A percentile compares a stretch with the other conserved stretches of the same genome.
phyloP scores from a whole-genome alignment of 1,284 basidiomycete species.

The Leucoagaricus sp. region DNA sequence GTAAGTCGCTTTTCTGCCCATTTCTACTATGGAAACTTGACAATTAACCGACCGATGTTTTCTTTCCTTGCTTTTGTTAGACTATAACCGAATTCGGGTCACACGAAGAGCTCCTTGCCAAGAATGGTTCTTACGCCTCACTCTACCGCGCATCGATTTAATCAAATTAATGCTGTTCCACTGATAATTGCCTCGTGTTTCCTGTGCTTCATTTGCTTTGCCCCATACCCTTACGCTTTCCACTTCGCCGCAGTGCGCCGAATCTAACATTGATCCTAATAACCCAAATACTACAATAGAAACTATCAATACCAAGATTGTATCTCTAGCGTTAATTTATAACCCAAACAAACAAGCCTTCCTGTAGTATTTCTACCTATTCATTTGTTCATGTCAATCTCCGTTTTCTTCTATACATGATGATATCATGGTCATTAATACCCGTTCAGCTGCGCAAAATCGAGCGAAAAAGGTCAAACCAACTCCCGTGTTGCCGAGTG shows the following conservation, averaged over 20 bases:
- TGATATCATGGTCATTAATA: not conserved
- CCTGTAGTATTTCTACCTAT: not conserved
- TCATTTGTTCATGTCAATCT: not conserved
- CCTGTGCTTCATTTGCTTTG: not conserved
- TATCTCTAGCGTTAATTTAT: constrained; percentile 16
- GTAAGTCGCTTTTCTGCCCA: constrained; percentile 41
- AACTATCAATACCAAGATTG: constrained; percentile 7
- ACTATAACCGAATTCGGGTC: constrained; percentile 80
- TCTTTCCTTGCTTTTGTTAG: constrained; percentile 35
- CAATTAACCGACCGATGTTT: constrained; percentile 19
- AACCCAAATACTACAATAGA: constrained; percentile 12
- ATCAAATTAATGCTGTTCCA: constrained; percentile 1
- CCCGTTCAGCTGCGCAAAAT: not conserved
- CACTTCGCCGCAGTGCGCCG: not conserved
- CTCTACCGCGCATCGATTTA: constrained; percentile 71
- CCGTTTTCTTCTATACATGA: not conserved
- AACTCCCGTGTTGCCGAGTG: constrained; percentile 35
- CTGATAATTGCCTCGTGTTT: not conserved
- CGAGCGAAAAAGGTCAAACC: not conserved
- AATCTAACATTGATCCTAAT: constrained; percentile 7
- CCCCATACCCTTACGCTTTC: not conserved
- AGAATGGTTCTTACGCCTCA: constrained; percentile 65
- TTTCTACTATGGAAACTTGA: constrained; percentile 10
- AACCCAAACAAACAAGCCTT: not conserved
- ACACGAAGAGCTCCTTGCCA: constrained; percentile 69